These are phyloP conservation scores for Pelargonium cotyledonis DNA, from an alignment of 441 rosid genomes.

Conservation along the genomic window DNA sequence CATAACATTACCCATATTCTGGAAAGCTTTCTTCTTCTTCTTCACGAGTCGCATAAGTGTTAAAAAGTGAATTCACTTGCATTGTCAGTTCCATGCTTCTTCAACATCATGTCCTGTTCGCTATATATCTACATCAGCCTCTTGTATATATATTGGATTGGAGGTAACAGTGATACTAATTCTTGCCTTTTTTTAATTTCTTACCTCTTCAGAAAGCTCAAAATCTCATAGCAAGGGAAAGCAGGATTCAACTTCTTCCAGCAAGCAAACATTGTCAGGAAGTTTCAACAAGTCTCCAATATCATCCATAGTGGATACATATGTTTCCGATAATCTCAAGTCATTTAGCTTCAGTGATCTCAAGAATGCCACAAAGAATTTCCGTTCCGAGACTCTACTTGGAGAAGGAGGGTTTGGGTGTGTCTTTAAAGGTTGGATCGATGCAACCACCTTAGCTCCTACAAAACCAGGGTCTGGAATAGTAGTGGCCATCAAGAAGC, in stretches of 20 bases:
- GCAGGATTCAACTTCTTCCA: conserved; percentile 18
- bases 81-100: not conserved
- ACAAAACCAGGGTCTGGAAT: conserved; percentile 48
- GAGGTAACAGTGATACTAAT: not conserved
- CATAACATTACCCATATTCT: no score
- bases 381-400: conserved; percentile 40
- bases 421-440: conserved; percentile 60
- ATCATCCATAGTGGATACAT: conserved; percentile 25
- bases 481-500: conserved; percentile 57
- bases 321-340: conserved; percentile 33
- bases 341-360: conserved; percentile 47
- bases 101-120: not conserved
- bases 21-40: no score
- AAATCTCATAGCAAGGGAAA: conserved; percentile 18
- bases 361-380: conserved; percentile 49
- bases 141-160: not conserved
- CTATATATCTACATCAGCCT: not conserved
- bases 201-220: conserved; percentile 26
- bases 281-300: conserved; percentile 21
- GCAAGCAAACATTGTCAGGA: conserved; percentile 16
- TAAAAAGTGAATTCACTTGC: not conserved
- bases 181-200: not conserved
- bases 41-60: not conserved
- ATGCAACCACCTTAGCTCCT: conserved; percentile 39
- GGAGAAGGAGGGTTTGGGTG: conserved; percentile 64